Evolutionary conservation across 2,329 filamentous ascomycete genomes (phyloP).

Genomic region (Biscogniauxia marginata): DNA sequence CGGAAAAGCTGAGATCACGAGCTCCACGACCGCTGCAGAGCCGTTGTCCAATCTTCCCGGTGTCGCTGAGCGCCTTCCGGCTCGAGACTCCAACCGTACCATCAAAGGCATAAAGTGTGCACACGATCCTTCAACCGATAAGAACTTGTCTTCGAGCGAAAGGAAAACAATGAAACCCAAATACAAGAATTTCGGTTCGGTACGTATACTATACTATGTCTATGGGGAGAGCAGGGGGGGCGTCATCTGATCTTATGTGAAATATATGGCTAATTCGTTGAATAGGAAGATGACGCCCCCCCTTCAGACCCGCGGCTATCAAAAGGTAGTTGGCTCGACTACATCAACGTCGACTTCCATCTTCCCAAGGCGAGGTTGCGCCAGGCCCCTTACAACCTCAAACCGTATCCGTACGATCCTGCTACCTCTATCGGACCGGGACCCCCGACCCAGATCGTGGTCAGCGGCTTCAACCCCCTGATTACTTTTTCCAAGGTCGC

Average conservation of each 20-base stretch:
- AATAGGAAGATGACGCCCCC: slow-evolving; percentile 76
- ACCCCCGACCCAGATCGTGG: slow-evolving; percentile 85
- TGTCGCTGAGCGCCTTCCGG: slow-evolving; percentile 45
- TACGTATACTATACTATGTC: slow-evolving; percentile 53
- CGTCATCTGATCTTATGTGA: slow-evolving; percentile 58
- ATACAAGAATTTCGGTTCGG: slow-evolving; percentile 64
- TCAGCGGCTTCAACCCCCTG: slow-evolving; percentile 94
- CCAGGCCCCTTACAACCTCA: slow-evolving; percentile 74
- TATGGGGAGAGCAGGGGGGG: slow-evolving; percentile 50
- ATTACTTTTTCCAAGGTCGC: slow-evolving; percentile 75
- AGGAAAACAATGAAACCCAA: slow-evolving; percentile 58
- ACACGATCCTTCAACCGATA: slow-evolving; percentile 54
- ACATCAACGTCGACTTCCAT: slow-evolving; percentile 69
- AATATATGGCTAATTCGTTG: slow-evolving; percentile 57
- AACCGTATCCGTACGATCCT: slow-evolving; percentile 77
- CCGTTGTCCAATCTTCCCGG: slow-evolving; percentile 26
- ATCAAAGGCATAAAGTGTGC: slow-evolving; percentile 58
- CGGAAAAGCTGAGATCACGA: slow-evolving; percentile 37
- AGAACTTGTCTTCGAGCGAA: slow-evolving; percentile 47
- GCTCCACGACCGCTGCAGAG: slow-evolving; percentile 29
- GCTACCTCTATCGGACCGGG: slow-evolving; percentile 84
- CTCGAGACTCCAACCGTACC: slow-evolving; percentile 55
- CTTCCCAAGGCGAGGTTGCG: slow-evolving; percentile 69
- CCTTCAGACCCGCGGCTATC: slow-evolving; percentile 80
- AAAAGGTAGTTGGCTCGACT: slow-evolving; percentile 62